These are phyloP conservation scores for Entonaema liquescens DNA, from an alignment of 495 filamentous ascomycete genomes.

Conservation along the genomic window DNA sequence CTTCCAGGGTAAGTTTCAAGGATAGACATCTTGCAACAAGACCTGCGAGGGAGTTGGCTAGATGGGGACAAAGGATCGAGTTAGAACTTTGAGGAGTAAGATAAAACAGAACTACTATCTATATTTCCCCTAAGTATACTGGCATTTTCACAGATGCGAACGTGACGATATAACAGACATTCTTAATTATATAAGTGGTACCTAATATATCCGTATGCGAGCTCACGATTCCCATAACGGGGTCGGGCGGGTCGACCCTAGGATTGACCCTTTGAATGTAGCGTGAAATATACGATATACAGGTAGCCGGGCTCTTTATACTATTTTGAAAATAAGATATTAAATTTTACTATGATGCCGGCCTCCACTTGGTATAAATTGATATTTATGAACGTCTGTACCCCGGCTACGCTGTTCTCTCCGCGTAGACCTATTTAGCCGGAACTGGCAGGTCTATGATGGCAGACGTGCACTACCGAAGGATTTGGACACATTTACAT, in stretches of 20 bases:
- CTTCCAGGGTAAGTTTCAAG: not conserved
- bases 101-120: not conserved
- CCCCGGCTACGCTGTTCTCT: not conserved
- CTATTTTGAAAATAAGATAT: too few species aligned
- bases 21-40: constrained; percentile 6
- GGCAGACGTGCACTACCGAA: not conserved
- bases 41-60: constrained; percentile 15
- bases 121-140: too few species aligned
- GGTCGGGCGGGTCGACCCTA: too few species aligned
- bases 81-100: not conserved
- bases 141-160: too few species aligned
- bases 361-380: not conserved
- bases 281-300: too few species aligned
- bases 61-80: constrained; percentile 10
- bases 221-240: too few species aligned
- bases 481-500: constrained; percentile 36
- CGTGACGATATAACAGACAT: too few species aligned
- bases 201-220: too few species aligned
- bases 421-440: constrained; percentile 30
- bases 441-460: constrained; percentile 2
- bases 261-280: too few species aligned
- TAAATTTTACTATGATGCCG: not conserved
- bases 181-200: too few species aligned
- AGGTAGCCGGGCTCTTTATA: too few species aligned
- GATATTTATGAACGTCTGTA: not conserved